Evolutionary conservation across 371 early-diverging fungal genomes (phyloP).

Genomic region (Spraguea lophii): DNA sequence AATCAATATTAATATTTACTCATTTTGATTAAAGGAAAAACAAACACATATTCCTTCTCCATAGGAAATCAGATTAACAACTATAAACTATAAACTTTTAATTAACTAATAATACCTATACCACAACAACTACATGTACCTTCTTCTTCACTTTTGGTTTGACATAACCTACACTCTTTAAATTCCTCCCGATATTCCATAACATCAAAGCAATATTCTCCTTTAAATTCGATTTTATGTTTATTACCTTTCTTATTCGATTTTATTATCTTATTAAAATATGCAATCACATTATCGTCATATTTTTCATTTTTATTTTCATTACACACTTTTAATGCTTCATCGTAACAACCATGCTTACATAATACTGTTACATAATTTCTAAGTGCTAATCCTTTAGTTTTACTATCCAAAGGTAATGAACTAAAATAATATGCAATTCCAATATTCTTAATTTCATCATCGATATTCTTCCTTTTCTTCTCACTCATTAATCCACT

Average conservation of each 20-base stretch:
- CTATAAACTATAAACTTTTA: no score
- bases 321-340: conserved; percentile 18
- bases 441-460: conserved; percentile 14
- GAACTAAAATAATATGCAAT: conserved; percentile 28
- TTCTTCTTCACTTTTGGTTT: no score
- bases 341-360: conserved; percentile 31
- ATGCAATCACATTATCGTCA: background rate
- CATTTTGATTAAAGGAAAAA: no score
- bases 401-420: conserved; percentile 14
- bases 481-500: conserved; percentile 25
- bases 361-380: conserved; percentile 14
- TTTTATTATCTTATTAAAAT: background rate
- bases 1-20: no score
- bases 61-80: no score
- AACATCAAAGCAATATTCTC: background rate
- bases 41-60: no score
- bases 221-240: background rate
- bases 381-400: conserved; percentile 14
- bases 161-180: no score
- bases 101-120: no score
- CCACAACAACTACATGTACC: no score
- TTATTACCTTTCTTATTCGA: background rate
- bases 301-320: background rate
- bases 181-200: background rate
- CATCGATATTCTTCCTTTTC: conserved; percentile 16